Evolutionary conservation across 1,284 basidiomycete species (phyloP).

Genomic region (Takashimella koratensis): DNA sequence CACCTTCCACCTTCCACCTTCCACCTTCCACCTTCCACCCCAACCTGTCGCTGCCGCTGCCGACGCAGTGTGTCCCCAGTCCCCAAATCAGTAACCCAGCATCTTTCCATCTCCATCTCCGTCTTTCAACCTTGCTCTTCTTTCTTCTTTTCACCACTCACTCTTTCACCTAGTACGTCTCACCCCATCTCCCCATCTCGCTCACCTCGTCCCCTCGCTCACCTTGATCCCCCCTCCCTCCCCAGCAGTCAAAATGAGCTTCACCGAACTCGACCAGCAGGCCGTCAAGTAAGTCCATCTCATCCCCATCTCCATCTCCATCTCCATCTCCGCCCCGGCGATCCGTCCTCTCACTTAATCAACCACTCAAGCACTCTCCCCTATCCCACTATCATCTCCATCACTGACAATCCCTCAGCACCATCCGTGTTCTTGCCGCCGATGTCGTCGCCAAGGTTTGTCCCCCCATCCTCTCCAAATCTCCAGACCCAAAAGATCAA

Average conservation of each 20-base stretch:
- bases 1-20: no score
- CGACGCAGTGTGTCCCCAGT: no score
- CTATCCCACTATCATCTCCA: background rate
- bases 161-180: background rate
- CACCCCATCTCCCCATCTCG: background rate
- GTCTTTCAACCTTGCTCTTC: background rate
- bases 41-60: no score
- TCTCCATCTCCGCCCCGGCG: background rate
- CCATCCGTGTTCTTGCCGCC: slow-evolving; percentile 51
- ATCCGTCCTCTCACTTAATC: background rate
- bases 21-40: no score
- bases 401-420: slow-evolving; percentile 29
- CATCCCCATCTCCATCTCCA: background rate
- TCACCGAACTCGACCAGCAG: slow-evolving; percentile 1
- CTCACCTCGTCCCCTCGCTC: background rate
- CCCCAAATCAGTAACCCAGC: no score
- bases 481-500: slow-evolving; percentile 55
- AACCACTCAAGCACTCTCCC: background rate
- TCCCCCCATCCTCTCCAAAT: slow-evolving; percentile 52
- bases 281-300: slow-evolving; percentile 2
- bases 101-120: background rate
- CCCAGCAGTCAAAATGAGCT: slow-evolving; percentile 1
- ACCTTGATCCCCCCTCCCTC: background rate
- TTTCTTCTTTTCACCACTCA: background rate
- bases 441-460: slow-evolving; percentile 51